These are phyloP conservation scores for Ichthyophthirius multifiliis DNA, from an alignment of 169 alveolate species.

Conservation along the genomic window DNA sequence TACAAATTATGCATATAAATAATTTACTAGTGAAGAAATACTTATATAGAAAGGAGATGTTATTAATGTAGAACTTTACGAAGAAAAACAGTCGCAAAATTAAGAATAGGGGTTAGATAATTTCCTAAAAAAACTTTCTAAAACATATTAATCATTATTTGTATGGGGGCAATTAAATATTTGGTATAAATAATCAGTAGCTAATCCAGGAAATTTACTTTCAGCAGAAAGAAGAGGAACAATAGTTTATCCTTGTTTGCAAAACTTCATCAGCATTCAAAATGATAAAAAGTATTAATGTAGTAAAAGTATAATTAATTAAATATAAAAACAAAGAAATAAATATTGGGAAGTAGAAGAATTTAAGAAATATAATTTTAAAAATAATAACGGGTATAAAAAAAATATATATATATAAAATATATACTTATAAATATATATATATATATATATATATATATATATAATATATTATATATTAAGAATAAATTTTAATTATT, in stretches of 20 bases:
- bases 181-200: not conserved
- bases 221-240: not conserved
- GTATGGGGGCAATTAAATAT: slow-evolving; percentile 4
- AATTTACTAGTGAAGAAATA: not conserved
- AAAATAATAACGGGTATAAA: not conserved
- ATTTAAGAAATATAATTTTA: not conserved
- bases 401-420: not conserved
- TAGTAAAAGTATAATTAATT: not conserved
- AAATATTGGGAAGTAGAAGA: not conserved
- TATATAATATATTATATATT: no score
- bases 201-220: not conserved
- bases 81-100: not conserved
- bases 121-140: not conserved
- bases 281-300: not conserved
- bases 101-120: not conserved
- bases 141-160: not conserved
- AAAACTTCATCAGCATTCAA: not conserved
- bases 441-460: no score
- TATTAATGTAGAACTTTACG: not conserved
- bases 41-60: not conserved
- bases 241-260: not conserved
- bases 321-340: not conserved
- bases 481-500: no score
- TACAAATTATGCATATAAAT: not conserved
- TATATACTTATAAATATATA: not conserved